Evolutionary conservation across 805 yeast species (phyloP).

Genomic region (Wickerhamomyces rabaulensis): DNA sequence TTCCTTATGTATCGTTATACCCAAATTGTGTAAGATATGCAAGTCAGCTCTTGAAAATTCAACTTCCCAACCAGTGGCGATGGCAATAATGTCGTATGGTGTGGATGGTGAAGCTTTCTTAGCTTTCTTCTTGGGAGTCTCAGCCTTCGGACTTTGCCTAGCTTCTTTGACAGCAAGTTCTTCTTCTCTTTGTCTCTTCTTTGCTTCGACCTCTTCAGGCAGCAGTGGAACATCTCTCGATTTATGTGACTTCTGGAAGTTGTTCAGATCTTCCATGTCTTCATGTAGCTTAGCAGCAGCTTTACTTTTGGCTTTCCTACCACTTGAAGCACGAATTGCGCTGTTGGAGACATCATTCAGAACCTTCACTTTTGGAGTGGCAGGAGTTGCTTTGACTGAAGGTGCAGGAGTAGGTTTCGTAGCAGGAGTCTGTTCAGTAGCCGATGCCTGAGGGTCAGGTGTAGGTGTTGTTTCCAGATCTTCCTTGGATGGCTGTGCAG

Average conservation of each 20-base stretch:
- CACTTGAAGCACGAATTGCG: conserved; percentile 17
- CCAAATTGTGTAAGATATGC: conserved; percentile 41
- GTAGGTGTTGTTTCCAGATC: not conserved
- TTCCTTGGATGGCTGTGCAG: not conserved
- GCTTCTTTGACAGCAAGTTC: conserved; percentile 18
- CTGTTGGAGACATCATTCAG: not conserved
- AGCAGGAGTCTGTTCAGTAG: not conserved
- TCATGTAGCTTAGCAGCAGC: conserved; percentile 65
- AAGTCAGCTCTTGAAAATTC: conserved; percentile 40
- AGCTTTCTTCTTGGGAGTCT: not conserved
- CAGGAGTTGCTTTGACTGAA: not conserved
- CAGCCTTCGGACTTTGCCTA: not conserved
- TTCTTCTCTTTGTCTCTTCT: conserved; percentile 25
- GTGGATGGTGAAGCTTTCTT: conserved; percentile 7
- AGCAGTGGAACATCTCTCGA: conserved; percentile 32
- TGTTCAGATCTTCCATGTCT: conserved; percentile 63
- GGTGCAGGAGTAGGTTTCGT: not conserved
- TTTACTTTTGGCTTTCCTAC: conserved; percentile 57
- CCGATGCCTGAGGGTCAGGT: not conserved
- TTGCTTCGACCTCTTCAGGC: conserved; percentile 35
- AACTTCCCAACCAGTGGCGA: conserved; percentile 63
- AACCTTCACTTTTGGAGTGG: conserved; percentile 5
- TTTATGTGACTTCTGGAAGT: conserved; percentile 50
- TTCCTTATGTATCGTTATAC: conserved; percentile 43
- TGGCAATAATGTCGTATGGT: conserved; percentile 36